Evolutionary conservation across 345 rosid species (phyloP).

Genomic region (Eucalyptus sp.): DNA sequence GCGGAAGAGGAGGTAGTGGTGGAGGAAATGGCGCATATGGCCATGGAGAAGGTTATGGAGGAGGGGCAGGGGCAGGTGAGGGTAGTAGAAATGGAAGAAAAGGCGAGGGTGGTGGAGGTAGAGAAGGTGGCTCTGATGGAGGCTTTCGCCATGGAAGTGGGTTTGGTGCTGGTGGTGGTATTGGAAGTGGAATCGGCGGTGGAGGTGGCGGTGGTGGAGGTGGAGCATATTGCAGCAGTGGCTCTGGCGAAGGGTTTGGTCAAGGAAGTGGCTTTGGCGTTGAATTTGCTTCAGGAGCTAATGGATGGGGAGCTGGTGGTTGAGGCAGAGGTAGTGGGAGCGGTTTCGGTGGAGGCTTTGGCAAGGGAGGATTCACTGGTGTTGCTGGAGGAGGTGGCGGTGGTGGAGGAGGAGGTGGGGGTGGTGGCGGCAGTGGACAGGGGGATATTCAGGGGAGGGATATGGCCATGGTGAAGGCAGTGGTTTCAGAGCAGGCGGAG

Average conservation of each 20-base stretch:
- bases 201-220: background rate
- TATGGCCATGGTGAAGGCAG: constrained; percentile 8
- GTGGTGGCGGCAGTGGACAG: rapidly evolving
- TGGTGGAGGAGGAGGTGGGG: background rate
- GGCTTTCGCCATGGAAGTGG: constrained; percentile 16
- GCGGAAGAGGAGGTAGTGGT: constrained; percentile 3
- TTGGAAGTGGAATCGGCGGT: background rate
- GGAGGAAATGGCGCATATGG: constrained; percentile 8
- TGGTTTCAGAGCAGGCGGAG: background rate
- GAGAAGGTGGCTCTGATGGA: background rate
- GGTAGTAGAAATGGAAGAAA: constrained; percentile 13
- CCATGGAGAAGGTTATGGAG: constrained; percentile 1
- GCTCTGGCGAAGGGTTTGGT: background rate
- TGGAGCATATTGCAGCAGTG: background rate
- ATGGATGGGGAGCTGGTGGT: background rate
- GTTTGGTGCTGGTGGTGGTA: constrained; percentile 7
- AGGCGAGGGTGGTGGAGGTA: background rate
- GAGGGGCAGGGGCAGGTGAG: constrained; percentile 7
- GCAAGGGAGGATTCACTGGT: background rate
- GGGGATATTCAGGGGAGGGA: background rate
- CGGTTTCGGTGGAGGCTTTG: background rate
- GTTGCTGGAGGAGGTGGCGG: background rate
- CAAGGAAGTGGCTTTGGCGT: background rate
- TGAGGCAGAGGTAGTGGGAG: background rate
- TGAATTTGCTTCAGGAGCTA: background rate